These are phyloP conservation scores for Penicillium rolfsii DNA, from an alignment of 2,329 filamentous ascomycete genomes.

Conservation along the genomic window DNA sequence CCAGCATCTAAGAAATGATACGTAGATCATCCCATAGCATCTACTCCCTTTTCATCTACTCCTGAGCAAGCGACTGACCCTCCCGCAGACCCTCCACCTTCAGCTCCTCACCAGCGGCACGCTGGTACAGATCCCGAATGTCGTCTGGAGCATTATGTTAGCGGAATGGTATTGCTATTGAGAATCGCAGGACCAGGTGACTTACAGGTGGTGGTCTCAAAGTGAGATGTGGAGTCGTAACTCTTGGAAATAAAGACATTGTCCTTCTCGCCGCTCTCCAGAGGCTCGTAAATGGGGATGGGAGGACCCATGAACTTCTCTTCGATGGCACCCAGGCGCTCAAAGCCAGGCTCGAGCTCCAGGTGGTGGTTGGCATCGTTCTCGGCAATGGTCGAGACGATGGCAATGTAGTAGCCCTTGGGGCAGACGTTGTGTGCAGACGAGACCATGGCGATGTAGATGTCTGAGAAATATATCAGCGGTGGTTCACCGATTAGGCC, in stretches of 20 bases:
- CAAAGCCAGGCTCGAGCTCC: conserved; percentile 88
- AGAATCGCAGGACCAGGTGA: not conserved
- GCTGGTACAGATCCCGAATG: conserved; percentile 88
- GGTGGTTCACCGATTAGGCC: not conserved
- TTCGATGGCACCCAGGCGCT: conserved; percentile 89
- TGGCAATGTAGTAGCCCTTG: conserved; percentile 98
- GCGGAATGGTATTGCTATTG: not conserved
- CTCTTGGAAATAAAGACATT: conserved; percentile 98
- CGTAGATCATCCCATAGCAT: conserved; percentile 27
- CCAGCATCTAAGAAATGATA: conserved; percentile 35
- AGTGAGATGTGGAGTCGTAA: conserved; percentile 97
- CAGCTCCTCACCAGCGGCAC: conserved; percentile 80
- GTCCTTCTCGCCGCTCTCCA: conserved; percentile 79
- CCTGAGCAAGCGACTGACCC: conserved; percentile 53
- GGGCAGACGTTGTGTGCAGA: conserved; percentile 97
- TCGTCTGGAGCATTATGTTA: conserved; percentile 63
- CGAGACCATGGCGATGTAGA: conserved; percentile 95
- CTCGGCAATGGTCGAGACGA: conserved; percentile 97
- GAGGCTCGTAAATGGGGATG: conserved; percentile 90
- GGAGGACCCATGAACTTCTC: conserved; percentile 95
- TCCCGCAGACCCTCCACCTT: conserved; percentile 86
- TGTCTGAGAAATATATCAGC: conserved; percentile 62
- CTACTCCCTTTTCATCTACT: conserved; percentile 32
- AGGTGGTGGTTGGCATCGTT: conserved; percentile 89
- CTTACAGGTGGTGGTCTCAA: conserved; percentile 79